Percentiles rank a stretch among this genome's conserved stretches.
Conservation (phyloP, 257 asterid genomes). For the Haberlea rhodopensis region DNA sequence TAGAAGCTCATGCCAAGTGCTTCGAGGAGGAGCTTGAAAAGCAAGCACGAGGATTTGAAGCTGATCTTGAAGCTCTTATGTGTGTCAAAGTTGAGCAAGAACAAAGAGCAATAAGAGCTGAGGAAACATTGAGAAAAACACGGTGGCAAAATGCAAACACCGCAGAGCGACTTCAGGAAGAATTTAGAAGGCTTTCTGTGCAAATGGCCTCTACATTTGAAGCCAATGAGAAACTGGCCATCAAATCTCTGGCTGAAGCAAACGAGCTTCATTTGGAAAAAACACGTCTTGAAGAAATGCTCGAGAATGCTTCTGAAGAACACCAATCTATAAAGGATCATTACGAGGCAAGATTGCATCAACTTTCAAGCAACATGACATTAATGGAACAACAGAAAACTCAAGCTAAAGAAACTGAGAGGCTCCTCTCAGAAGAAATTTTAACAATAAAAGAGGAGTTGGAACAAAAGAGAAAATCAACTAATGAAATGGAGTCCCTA, state of each 20-base stretch:
- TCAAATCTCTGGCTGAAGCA: conserved; percentile 80
- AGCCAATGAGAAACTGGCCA: conserved; percentile 79
- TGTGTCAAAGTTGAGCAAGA: conserved; percentile 79
- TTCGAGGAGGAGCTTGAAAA: conserved; percentile 81
- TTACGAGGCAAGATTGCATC: conserved; percentile 51
- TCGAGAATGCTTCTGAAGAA: conserved; percentile 56
- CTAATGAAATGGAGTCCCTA: conserved; percentile 46
- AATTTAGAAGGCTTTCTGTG: conserved; percentile 65
- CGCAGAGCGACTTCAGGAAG: conserved; percentile 88
- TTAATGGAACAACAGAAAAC: conserved; percentile 46
- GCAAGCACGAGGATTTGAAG: conserved; percentile 71
- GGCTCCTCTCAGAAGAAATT: conserved; percentile 48
- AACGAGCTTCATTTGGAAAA: conserved; percentile 62
- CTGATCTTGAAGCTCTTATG: conserved; percentile 62
- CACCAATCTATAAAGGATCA: conserved; percentile 34
- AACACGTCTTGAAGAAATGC: conserved; percentile 51
- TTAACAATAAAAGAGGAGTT: conserved; percentile 45
- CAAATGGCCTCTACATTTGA: conserved; percentile 84
- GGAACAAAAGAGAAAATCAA: conserved; percentile 41
- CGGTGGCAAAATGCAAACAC: conserved; percentile 70
- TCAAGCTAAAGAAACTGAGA: conserved; percentile 43
- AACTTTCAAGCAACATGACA: conserved; percentile 42
- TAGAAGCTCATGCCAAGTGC: conserved; percentile 55
- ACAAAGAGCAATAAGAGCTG: conserved; percentile 86
- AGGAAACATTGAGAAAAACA: conserved; percentile 77